A percentile compares a stretch with the other conserved stretches of the same genome.
Evolutionary conservation across 2,329 filamentous ascomycete species (phyloP).

Genomic region (Stachybotrys chartarum): DNA sequence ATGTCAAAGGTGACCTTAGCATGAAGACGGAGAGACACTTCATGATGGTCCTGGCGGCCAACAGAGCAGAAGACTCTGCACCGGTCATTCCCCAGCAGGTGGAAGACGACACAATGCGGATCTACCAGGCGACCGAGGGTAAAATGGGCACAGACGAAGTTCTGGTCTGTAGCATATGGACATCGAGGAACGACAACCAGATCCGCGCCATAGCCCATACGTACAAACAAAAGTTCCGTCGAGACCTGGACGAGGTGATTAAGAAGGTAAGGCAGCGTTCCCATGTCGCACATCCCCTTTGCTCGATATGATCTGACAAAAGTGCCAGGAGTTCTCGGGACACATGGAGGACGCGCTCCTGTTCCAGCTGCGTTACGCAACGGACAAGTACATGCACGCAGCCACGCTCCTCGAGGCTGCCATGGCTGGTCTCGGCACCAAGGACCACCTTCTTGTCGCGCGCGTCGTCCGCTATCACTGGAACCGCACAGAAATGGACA

Average conservation of each 20-base stretch:
- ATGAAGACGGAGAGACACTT: constrained; percentile 84
- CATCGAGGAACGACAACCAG: constrained; percentile 70
- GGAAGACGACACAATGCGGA: constrained; percentile 65
- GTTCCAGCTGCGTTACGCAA: constrained; percentile 68
- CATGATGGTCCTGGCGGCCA: constrained; percentile 68
- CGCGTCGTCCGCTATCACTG: constrained; percentile 79
- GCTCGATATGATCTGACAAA: not conserved
- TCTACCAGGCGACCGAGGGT: constrained; percentile 73
- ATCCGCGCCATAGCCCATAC: constrained; percentile 71
- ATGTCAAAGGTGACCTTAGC: constrained; percentile 72
- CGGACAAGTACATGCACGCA: constrained; percentile 78
- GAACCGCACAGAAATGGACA: constrained; percentile 66
- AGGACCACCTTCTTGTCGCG: constrained; percentile 70
- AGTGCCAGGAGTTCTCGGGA: constrained; percentile 66
- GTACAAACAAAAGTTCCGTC: constrained; percentile 68
- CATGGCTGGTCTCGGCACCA: constrained; percentile 84
- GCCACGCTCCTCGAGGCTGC: constrained; percentile 75
- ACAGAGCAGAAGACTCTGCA: constrained; percentile 68
- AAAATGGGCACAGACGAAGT: constrained; percentile 67
- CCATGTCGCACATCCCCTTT: not conserved
- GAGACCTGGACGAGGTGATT: constrained; percentile 65
- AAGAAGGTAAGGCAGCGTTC: constrained; percentile 44
- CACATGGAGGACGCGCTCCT: constrained; percentile 86
- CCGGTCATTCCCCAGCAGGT: constrained; percentile 67
- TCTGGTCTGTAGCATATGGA: constrained; percentile 72